Percentiles rank a stretch among this genome's conserved stretches.
These are phyloP conservation scores for Angophora floribunda DNA, from an alignment of 345 rosid species.

Conservation along the genomic window DNA sequence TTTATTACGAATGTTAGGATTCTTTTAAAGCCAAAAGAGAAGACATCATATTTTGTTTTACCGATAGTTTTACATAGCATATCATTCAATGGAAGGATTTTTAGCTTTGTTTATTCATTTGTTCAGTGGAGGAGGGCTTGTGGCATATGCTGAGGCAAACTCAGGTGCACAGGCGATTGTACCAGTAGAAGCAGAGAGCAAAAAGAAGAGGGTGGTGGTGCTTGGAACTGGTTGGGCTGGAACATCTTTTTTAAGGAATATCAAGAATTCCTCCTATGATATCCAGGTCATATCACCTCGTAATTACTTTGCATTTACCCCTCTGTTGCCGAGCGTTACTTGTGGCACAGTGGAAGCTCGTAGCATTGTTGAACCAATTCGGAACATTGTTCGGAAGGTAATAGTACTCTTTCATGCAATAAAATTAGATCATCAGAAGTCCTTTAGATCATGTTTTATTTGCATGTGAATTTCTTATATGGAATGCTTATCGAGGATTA, in stretches of 20 bases:
- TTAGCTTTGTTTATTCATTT: background rate
- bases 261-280: conserved; percentile 57
- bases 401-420: background rate
- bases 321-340: conserved; percentile 94
- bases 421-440: background rate
- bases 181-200: conserved; percentile 26
- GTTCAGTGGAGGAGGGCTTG: conserved; percentile 76
- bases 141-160: conserved; percentile 76
- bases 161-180: conserved; percentile 20
- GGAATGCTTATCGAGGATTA: background rate
- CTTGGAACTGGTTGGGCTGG: conserved; percentile 99
- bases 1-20: background rate
- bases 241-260: conserved; percentile 74
- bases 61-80: rapidly evolving
- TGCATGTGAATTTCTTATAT: background rate
- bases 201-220: conserved; percentile 86
- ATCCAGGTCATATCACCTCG: conserved; percentile 92
- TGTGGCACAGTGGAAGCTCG: conserved; percentile 98
- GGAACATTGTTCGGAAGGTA: conserved; percentile 84
- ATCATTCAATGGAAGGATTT: background rate
- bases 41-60: background rate
- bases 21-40: background rate
- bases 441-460: background rate
- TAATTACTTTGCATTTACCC: conserved; percentile 96
- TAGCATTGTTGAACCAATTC: conserved; percentile 90